Percentiles rank a stretch among this genome's conserved stretches.
phyloP scores from a whole-genome alignment of 1,284 basidiomycete species.

The Baeospora myosura region DNA sequence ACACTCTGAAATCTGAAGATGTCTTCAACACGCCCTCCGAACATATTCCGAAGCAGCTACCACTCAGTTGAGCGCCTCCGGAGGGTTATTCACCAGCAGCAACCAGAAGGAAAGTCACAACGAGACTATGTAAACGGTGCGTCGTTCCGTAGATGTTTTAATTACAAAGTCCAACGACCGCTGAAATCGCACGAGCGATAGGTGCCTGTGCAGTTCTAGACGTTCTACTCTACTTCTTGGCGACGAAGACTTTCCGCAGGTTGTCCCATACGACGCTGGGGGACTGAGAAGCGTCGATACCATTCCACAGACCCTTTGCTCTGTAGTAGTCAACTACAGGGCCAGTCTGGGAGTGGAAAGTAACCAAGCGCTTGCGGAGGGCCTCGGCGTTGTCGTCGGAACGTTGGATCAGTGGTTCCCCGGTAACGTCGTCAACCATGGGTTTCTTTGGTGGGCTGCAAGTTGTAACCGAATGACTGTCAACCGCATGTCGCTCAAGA shows the following conservation, averaged over 20 bases:
- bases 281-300: slow-evolving; percentile 89
- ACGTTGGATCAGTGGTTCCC: slow-evolving; percentile 90
- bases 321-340: slow-evolving; percentile 98
- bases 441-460: slow-evolving; percentile 90
- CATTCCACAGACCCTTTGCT: slow-evolving; percentile 80
- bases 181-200: no score
- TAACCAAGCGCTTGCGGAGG: slow-evolving; percentile 78
- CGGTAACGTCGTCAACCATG: slow-evolving; percentile 90
- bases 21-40: no score
- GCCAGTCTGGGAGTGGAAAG: slow-evolving; percentile 90
- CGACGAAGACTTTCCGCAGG: slow-evolving; percentile 58
- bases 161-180: no score
- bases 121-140: no score
- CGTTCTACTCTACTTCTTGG: neutral
- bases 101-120: no score
- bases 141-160: no score
- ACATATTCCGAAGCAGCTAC: no score
- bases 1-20: no score
- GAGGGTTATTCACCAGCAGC: no score
- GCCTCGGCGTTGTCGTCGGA: slow-evolving; percentile 94
- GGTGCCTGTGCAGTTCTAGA: no score
- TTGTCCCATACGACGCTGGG: slow-evolving; percentile 89
- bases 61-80: no score
- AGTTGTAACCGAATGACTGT: slow-evolving; percentile 8
- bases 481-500: slow-evolving; percentile 2